A percentile compares a stretch with the other conserved stretches of the same genome.
Evolutionary conservation across 768 basidiomycete species (phyloP).

Genomic region (Stropharia rugosoannulata): DNA sequence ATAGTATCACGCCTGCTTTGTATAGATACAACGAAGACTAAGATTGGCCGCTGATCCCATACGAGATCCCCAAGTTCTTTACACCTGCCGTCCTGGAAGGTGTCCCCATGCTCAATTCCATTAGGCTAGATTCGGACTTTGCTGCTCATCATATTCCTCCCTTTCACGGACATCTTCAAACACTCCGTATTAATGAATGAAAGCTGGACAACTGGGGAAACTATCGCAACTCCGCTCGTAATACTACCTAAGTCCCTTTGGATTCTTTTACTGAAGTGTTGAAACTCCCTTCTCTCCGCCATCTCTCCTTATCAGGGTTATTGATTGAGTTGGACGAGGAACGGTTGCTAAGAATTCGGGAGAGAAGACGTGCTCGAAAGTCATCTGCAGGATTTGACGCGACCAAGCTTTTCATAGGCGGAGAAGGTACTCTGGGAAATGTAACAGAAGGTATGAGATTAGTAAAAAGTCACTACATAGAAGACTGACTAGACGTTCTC

Average conservation of each 20-base stretch:
- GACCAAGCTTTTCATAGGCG: conserved; percentile 87
- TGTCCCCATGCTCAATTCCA: not conserved
- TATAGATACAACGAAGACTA: not conserved
- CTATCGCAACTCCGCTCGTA: not conserved
- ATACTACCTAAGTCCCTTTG: not conserved
- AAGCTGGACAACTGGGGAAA: no score
- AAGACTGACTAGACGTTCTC: no score
- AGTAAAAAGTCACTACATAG: not conserved
- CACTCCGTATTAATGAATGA: not conserved
- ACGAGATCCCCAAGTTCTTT: not conserved
- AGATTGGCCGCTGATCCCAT: not conserved
- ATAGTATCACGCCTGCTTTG: no score
- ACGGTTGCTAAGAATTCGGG: no score
- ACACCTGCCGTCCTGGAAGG: not conserved
- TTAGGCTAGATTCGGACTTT: not conserved
- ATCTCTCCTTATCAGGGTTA: not conserved
- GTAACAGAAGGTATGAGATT: conserved; percentile 74
- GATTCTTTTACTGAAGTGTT: not conserved
- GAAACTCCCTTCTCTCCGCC: not conserved
- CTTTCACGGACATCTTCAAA: not conserved
- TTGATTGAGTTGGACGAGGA: no score
- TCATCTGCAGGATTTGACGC: conserved; percentile 86
- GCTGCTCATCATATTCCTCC: not conserved
- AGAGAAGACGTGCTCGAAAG: conserved; percentile 70
- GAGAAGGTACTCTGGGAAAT: conserved; percentile 87